These are phyloP conservation scores for Lophiotrema nucula DNA, from an alignment of 495 filamentous ascomycete species.

Conservation along the genomic window DNA sequence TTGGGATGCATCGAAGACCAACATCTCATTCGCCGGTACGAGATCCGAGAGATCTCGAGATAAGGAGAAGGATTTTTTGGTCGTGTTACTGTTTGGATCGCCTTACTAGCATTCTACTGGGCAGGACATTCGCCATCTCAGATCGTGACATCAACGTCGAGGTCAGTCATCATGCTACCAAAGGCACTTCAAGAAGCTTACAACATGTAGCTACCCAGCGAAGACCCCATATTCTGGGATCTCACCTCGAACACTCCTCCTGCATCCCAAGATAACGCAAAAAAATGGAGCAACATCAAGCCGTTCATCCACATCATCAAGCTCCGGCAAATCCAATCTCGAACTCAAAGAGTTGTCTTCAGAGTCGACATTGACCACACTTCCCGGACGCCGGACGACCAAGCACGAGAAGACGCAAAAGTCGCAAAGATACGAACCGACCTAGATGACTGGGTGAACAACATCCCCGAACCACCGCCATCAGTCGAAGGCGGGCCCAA, in stretches of 20 bases:
- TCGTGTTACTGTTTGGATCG: slow-evolving; percentile 24
- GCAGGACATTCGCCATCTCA: slow-evolving; percentile 21
- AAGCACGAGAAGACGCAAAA: slow-evolving; percentile 7
- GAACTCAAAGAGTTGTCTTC: slow-evolving; percentile 18
- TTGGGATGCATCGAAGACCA: slow-evolving; percentile 23
- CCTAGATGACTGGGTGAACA: slow-evolving; percentile 18
- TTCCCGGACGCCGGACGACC: slow-evolving; percentile 5
- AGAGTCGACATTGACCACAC: slow-evolving; percentile 14
- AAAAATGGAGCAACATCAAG: slow-evolving; percentile 17
- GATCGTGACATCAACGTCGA: slow-evolving; percentile 26
- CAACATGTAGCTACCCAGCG: slow-evolving; percentile 8
- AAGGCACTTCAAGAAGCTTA: background rate
- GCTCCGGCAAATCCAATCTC: slow-evolving; percentile 22
- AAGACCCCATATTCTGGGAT: slow-evolving; percentile 13
- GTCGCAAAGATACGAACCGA: slow-evolving; percentile 7
- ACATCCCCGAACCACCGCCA: slow-evolving; percentile 10
- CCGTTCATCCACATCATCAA: slow-evolving; percentile 24
- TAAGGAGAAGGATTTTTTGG: slow-evolving; percentile 20
- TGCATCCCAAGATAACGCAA: background rate
- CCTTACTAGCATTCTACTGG: slow-evolving; percentile 17
- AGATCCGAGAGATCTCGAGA: slow-evolving; percentile 17
- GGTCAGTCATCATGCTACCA: background rate
- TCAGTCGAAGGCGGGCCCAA: background rate
- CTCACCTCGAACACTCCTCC: slow-evolving; percentile 7
- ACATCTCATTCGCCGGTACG: slow-evolving; percentile 4